Evolutionary conservation across 805 yeast genomes (phyloP), one percentile per base, ranked within the genome.

Genomic region (Ogataea minuta): DNA sequence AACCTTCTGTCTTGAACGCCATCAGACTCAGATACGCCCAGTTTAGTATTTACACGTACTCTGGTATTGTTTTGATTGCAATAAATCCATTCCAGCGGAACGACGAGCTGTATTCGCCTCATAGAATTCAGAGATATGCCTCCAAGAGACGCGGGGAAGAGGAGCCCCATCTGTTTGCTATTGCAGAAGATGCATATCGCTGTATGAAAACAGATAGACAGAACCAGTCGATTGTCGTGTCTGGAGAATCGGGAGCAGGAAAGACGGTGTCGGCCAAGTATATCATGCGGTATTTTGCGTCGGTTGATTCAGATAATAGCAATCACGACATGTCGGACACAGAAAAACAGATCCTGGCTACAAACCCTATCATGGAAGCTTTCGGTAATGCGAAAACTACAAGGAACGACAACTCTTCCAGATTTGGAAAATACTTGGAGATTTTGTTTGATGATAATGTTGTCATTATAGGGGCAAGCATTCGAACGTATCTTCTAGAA

Each of bases 191-290:
- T 56, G 97, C 98, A 5, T 90, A 89, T 62, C 75, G 96, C 54
- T 83, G 95, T 59, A 91, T 91, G 99, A 84, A 85, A 56, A 74
- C 81, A 34, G 95, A 88, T 53, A 70, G 76, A 28, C 73, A 78
- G 53, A 90, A 91, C 67, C 99, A 91, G 67, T 91, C 99, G 1
- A 90, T 91, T 47, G 96, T 91, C 12, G 98, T 91, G 12, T 80
- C 90, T 53, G 99, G 99, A 66, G 99, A 91, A 66, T 86, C 96
- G 6, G 99, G 99, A 64, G 98, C 99, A 20, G 99, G 99, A 63
- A 93, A 91, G 57, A 93, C 98, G 4, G 98, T 91, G 28, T 81
- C 93, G 47, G 99, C 99, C 27, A 91, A 91, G 62, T 91, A 86
- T 63, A 91, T 91, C 49, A 91, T 91, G 98, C 79, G 98, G 63